A percentile compares a stretch with the other conserved stretches of the same genome.
Conservation (phyloP, 2,329 filamentous ascomycete genomes). For the Colletotrichum noveboracense region DNA sequence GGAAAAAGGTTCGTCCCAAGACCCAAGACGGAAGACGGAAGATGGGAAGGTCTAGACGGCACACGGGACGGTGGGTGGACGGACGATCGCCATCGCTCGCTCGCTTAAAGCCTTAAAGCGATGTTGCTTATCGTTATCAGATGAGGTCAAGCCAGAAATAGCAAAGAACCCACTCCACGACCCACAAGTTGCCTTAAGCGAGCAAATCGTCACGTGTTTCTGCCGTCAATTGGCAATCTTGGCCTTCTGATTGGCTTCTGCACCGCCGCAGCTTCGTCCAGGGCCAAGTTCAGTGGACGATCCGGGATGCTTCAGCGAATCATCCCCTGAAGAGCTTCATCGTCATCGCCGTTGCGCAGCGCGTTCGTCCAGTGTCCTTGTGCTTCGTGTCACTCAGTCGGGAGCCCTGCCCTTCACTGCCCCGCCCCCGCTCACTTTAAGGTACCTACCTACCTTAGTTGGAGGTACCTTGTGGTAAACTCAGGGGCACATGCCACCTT, state of each 20-base stretch:
- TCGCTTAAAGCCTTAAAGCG: not conserved
- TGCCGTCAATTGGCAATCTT: not conserved
- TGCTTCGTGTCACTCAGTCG: not conserved
- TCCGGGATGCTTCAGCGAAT: not conserved
- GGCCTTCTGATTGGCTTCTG: not conserved
- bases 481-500: not conserved
- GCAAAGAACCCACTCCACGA: not conserved
- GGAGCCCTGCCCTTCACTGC: not conserved
- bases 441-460: not conserved
- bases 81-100: not conserved
- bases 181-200: not conserved
- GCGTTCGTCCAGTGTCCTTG: not conserved
- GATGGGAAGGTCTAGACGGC: not conserved
- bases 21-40: not conserved
- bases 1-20: not conserved
- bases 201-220: not conserved
- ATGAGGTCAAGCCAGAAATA: constrained; percentile 1
- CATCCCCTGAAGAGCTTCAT: not conserved
- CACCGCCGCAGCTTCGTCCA: not conserved
- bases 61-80: not conserved
- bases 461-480: not conserved
- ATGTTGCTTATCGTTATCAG: constrained; percentile 6
- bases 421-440: not conserved
- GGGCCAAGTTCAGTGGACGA: not conserved
- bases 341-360: not conserved